Percentiles rank a stretch among this genome's conserved stretches.
Evolutionary conservation across 208 protist genomes (phyloP).

Genomic region (Phytomonas francai): DNA sequence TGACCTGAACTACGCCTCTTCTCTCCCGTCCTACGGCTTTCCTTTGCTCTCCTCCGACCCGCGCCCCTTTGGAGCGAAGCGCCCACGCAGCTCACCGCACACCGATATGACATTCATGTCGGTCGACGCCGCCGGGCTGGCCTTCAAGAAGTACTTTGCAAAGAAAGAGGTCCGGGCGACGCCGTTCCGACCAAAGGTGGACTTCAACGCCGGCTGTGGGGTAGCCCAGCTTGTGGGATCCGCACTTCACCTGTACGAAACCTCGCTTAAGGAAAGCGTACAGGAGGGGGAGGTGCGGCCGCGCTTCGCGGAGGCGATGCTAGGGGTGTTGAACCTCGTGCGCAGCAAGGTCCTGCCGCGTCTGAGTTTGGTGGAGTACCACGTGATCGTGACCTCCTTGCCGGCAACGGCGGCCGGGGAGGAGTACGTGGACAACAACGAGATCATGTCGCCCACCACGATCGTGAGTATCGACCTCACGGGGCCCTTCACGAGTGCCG

Average conservation of each 20-base stretch:
- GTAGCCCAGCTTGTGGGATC: constrained; percentile 60
- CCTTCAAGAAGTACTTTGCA: constrained; percentile 53
- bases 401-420: constrained; percentile 14
- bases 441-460: constrained; percentile 28
- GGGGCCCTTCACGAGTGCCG: constrained; percentile 47
- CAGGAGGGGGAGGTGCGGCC: constrained; percentile 68
- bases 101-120: constrained; percentile 57
- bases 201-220: constrained; percentile 60
- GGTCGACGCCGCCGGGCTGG: constrained; percentile 43
- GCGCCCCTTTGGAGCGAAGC: constrained; percentile 25
- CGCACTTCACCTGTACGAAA: constrained; percentile 80
- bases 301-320: constrained; percentile 72
- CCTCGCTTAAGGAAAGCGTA: constrained; percentile 55
- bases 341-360: constrained; percentile 46
- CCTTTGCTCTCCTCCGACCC: constrained; percentile 75
- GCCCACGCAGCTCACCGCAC: constrained; percentile 17
- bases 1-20: constrained; percentile 6
- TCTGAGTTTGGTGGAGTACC: constrained; percentile 75
- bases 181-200: constrained; percentile 57
- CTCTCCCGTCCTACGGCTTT: constrained; percentile 50
- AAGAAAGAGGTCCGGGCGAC: constrained; percentile 39
- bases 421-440: constrained; percentile 11
- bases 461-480: constrained; percentile 63
- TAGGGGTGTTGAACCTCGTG: constrained; percentile 62
- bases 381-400: constrained; percentile 65